Evolutionary conservation across 1,284 basidiomycete species (phyloP), one percentile per base, ranked within the genome.

Genomic region (Rhodotorula glutinis): DNA sequence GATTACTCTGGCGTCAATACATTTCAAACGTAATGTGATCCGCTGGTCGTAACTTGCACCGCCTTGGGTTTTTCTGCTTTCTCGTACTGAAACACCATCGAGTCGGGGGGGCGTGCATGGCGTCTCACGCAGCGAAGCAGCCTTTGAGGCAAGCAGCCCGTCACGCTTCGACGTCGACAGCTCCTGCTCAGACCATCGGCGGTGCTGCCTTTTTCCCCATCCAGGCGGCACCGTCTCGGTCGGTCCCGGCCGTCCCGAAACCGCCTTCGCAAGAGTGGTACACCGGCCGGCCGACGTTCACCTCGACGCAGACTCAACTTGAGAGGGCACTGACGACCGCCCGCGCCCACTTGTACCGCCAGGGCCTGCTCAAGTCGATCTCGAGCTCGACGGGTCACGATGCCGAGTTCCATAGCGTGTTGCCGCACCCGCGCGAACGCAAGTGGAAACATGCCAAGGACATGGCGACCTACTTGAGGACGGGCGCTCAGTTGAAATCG

Each of bases 211-310:
- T 67, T 60, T 66, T 67, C 69, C 62, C 62, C 46, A 53, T 67
- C 40, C 59, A 60, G 51, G 43, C 69, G 19, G 30, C 69, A 1
- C 57, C 63, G 16, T 57, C 49, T 9, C 25, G n/a, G 25, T 51
- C 49, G 25, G 19, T 8, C 46, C 33, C 64, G 0, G 41, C 33
- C 29, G 54, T 46, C 0, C 51, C 63, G 23, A 70, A 69, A 43
- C 69, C 65, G n/a, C 65, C 69, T 1, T 63, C 68, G 21, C 55
- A 58, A 33, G 53, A 63, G 27, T 74, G 73, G 73, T 75, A 71
- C 68, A 74, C 73, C 19, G 74, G 69, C 19, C 59, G 70, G 10
- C 73, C 75, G 19, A 67, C 73, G 10, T 53, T 72, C 40, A 65
- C 61, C 41, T 53, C 53, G 44, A 73, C 74, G 33, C 43, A 75